Base-by-base conservation (phyloP, 495 filamentous ascomycete genomes). In the Hyaloscypha finlandica region DNA sequence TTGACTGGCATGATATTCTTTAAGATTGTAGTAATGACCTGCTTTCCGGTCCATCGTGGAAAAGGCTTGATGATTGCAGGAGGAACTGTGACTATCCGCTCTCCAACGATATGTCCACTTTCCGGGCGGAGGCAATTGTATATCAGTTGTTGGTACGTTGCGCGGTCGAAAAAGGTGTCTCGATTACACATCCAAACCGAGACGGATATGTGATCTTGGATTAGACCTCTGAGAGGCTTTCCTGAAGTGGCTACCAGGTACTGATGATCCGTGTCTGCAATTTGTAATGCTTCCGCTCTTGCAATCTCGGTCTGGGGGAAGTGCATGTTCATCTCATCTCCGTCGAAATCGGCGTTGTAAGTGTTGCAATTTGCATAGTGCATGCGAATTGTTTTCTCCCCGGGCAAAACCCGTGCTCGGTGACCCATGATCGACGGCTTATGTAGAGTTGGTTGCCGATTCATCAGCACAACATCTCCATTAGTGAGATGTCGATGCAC, bases 261-360 rank as follows among this genome's bases (percentile, higher is more conserved):
- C 71, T 99, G 96, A 73, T 96, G 92, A 75, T 99, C 94, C 19
- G 96, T 97, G 76, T 97, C 94, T 11, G 96, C 95, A 71, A 99
- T 89, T 74, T 90, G 89, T 61, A 93, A 82, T 3, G 95, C 95
- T 78, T 99, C 96, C 3, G 93, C 88, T 65, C 95, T 85, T 30
- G 94, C 96, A 74, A 97, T 81, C 75, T 97, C 96, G 71, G 96
- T 97, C 70, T 99, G 96, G 11, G 96, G 96, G 74, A 99, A 97
- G 76, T 99, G 96, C 95, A 99, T 96, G 76, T 99, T 99, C 96
- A 99, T 99, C 79, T 99, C 96, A 72, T 99, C 96, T 76, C 96
- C 96, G 76, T 99, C 96, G 77, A 98, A 99, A 85, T 99, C 96
- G n/a, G 96, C 96, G 71, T 99, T 99, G 84, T 99, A 99, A 12